phyloP scores from a whole-genome alignment of 2,329 filamentous ascomycete species.

The Tolypocladium tropicale region DNA sequence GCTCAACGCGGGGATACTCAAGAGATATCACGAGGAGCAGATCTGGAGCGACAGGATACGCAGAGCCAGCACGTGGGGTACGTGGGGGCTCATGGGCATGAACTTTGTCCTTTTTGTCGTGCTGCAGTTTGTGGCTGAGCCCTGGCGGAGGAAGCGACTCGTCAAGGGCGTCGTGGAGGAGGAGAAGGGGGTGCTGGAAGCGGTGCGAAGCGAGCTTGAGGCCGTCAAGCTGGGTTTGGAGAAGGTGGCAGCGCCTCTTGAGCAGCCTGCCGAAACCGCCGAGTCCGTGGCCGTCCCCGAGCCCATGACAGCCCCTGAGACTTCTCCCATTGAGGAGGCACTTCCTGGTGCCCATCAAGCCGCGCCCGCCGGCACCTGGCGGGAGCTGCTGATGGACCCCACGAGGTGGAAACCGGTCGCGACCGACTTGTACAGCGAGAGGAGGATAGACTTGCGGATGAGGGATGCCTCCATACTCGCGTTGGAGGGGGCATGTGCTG shows the following conservation, averaged over 20 bases:
- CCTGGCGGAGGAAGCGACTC: constrained; percentile 74
- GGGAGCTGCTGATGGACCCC: constrained; percentile 29
- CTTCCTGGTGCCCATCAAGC: background rate
- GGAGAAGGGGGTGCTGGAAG: constrained; percentile 49
- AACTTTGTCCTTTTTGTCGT: constrained; percentile 84
- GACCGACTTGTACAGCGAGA: constrained; percentile 55
- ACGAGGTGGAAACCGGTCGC: constrained; percentile 37
- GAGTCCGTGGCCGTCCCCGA: too few relatives aligned
- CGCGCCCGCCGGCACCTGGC: constrained; percentile 24
- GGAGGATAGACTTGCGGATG: constrained; percentile 52
- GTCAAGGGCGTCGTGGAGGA: constrained; percentile 76
- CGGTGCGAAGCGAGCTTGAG: constrained; percentile 33
- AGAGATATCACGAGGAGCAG: constrained; percentile 95
- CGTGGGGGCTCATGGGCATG: constrained; percentile 94
- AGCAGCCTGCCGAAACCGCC: too few relatives aligned
- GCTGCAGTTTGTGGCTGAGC: constrained; percentile 83
- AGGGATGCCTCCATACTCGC: constrained; percentile 61
- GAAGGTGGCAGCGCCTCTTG: constrained; percentile 10
- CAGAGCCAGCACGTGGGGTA: constrained; percentile 95
- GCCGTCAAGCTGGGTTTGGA: constrained; percentile 19
- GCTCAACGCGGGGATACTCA: constrained; percentile 74
- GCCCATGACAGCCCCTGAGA: constrained; percentile 2
- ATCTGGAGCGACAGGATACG: constrained; percentile 98
- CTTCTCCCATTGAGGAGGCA: constrained; percentile 1
- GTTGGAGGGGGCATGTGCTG: constrained; percentile 55